Base-by-base conservation (phyloP, 2,329 filamentous ascomycete species). In the Alternaria metachromatica region DNA sequence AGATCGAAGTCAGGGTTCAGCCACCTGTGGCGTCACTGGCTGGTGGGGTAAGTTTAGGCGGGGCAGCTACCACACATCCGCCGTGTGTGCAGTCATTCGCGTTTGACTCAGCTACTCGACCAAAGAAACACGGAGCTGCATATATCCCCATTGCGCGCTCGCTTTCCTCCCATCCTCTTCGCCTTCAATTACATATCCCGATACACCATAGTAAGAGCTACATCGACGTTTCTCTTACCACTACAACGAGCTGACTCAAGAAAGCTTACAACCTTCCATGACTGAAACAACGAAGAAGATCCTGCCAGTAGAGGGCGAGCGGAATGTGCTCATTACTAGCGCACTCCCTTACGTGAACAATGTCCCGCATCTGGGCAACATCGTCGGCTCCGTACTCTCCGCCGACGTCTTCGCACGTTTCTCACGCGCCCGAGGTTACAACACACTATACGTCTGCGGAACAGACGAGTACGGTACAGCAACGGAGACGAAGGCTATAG, bases 381-480 rank as follows among this genome's bases (percentile, higher is more conserved):
- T 80, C 51, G 73, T 80, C 33, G 77, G 77, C 56, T 76, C 72
- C 54, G 93, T 97, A 43, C 87, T 97, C 72, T 94, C 90, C 66
- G 94, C 94, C 72, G 94, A 97, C 78, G 92, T 96, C 67, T 97
- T 85, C 68, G 78, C 82, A 45, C 89, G 79, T 20, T 97, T 91
- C 82, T 92, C 90, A 83, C 93, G 93, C 80, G 90, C 92, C 46
- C 88, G 93, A 74, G 92, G 90, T 60, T 87, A 90, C 76, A 92
- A 89, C 70, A 96, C 93, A 2, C 87, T 97, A 55, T 97, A 89
- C 80, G 86, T 97, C 71, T 97, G 94, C 81, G 94, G 94, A 61
- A 92, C 90, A 55, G 95, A 97, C 83, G 93, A 98, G 82, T 98
- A 97, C 80, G 95, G 95, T 62, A 98, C 95, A 12, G 94, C 95